Conservation (phyloP, 106 monocot genomes). For the Dendrobium officinale region DNA sequence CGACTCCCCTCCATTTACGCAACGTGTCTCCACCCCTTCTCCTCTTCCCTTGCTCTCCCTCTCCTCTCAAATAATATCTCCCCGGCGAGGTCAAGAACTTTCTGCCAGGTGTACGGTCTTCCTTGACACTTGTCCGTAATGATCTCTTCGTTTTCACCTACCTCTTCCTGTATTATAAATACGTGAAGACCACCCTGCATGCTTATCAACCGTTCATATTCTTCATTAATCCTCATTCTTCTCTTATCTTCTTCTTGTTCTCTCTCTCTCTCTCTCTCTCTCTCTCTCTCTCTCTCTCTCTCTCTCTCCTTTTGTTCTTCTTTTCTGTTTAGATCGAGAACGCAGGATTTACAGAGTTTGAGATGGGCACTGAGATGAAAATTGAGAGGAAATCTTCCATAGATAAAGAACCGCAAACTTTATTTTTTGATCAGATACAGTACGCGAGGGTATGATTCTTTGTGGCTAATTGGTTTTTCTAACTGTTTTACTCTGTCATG, state of each 20-base stretch:
- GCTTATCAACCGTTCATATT: not conserved
- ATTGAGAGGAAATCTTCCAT: constrained; percentile 29
- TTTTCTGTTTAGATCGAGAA: not conserved
- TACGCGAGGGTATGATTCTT: constrained; percentile 39
- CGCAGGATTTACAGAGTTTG: not conserved
- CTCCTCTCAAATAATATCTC: not conserved
- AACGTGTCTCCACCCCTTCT: no score
- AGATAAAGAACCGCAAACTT: constrained; percentile 40
- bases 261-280: not conserved
- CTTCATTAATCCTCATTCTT: not conserved
- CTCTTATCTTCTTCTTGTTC: not conserved
- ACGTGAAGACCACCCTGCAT: not conserved
- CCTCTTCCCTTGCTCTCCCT: no score
- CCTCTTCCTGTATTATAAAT: not conserved
- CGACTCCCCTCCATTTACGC: no score
- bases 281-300: not conserved
- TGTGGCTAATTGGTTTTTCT: not conserved
- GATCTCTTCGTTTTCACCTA: not conserved
- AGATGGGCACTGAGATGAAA: not conserved
- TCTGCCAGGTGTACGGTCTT: not conserved
- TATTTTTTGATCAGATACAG: constrained; percentile 34
- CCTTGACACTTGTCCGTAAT: not conserved
- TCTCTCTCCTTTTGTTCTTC: not conserved
- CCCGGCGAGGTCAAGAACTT: not conserved
- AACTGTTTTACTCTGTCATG: not conserved